phyloP scores from a whole-genome alignment of 441 rosid genomes.

The Syzygium malaccense region DNA sequence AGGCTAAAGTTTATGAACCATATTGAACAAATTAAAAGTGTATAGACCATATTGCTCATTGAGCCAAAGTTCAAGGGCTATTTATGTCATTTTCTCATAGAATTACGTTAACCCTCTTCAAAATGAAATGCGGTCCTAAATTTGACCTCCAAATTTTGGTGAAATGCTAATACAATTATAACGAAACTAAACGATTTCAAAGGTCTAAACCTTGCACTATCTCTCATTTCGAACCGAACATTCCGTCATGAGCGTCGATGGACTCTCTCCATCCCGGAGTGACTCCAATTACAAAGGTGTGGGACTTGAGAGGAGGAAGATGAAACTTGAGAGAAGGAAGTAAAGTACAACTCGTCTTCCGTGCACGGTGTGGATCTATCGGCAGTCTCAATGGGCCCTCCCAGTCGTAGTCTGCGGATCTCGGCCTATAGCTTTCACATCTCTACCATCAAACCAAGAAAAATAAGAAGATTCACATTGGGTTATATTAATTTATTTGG shows the following conservation, averaged over 20 bases:
- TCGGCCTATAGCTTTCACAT: not conserved
- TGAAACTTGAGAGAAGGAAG: not conserved
- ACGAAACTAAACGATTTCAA: not conserved
- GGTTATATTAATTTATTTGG: not conserved
- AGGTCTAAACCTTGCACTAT: not conserved
- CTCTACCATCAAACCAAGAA: not conserved
- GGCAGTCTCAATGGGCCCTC: not conserved
- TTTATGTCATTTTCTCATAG: too few relatives aligned
- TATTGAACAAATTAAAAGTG: too few relatives aligned
- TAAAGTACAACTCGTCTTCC: fast-evolving
- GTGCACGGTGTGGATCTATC: not conserved
- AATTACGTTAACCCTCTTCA: not conserved
- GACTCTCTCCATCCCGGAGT: not conserved
- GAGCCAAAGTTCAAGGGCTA: too few relatives aligned
- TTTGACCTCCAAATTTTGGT: not conserved
- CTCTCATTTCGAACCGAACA: fast-evolving
- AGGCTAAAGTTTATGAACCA: too few relatives aligned
- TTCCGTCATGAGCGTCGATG: not conserved
- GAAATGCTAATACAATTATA: not conserved
- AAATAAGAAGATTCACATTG: not conserved
- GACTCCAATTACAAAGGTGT: not conserved
- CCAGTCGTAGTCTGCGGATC: not conserved
- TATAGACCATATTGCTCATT: too few relatives aligned
- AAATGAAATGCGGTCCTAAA: not conserved
- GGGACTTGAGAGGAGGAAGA: not conserved